Base-by-base conservation (phyloP, 2,329 filamentous ascomycete species). In the Colletotrichum phormii region DNA sequence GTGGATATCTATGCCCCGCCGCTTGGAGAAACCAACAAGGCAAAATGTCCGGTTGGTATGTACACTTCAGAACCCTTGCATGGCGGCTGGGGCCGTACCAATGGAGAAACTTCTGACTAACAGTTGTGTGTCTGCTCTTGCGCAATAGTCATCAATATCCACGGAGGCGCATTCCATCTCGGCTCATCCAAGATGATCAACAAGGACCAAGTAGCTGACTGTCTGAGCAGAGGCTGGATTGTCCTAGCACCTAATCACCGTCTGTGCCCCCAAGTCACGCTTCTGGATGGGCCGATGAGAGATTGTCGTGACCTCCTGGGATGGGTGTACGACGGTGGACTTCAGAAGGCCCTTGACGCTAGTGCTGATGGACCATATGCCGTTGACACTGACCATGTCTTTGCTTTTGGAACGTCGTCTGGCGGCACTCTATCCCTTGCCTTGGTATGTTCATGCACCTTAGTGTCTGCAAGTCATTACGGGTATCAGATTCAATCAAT, bases 141-240 rank as follows among this genome's bases (percentile, higher is more conserved):
- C 26, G 26, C 26, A 29, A 29, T 29, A 82, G 83, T 84, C 57
- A 84, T 85, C 72, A 77, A 82, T 67, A 84, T 85, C 62, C 83
- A 85, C 76, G 83, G 83, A 57, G 83, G 83, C n/a, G 83, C 82
- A 26, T 85, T 84, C 75, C 84, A 84, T 81, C 81, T 84, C 31
- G 82, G 82, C 11, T 78, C 80, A 31, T 82, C 81, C 2, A 74
- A 78, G 22, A 81, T 84, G 79, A 79, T 85, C 69, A 84, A 83
- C 53, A 75, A 77, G 22, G 77, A 82, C 49, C 83, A 84, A 62
- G 75, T 84, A 15, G 65, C 77, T 9, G 82, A 84, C 74, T 84
- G 83, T 55, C 77, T 84, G 0, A 64, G 74, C 18, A 78, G 82
- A 22, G 76, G 78, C 24, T 84, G 82, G 82, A 82, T 85, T 59